Percentiles rank a stretch among this genome's conserved stretches.
Conservation (phyloP, 306 rosid species). For the Rosa persica region DNA sequence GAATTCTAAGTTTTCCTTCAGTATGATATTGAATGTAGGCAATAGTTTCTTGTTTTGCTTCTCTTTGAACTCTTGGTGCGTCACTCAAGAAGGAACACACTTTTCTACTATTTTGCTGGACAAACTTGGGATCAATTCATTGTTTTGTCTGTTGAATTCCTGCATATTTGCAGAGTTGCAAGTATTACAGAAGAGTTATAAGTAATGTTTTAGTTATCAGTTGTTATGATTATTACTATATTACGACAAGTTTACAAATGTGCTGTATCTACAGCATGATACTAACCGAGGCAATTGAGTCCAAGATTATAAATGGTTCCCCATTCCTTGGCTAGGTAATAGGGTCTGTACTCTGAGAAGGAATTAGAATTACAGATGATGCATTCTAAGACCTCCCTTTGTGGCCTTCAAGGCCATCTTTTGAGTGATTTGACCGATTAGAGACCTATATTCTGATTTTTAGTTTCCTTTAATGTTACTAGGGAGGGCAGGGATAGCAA, state of each 20-base stretch:
- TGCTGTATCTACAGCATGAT: neutral
- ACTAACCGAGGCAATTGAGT: neutral
- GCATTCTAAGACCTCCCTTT: neutral
- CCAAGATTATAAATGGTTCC: neutral
- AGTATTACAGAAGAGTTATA: neutral
- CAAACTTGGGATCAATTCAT: neutral
- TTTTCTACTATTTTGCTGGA: neutral
- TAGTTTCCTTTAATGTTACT: neutral
- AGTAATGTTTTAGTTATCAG: neutral
- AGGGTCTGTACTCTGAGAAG: neutral
- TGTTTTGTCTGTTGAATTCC: neutral
- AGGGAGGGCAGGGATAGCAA: neutral
- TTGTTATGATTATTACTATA: neutral
- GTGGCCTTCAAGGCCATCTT: neutral
- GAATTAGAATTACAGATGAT: neutral
- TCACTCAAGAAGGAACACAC: neutral
- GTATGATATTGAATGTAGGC: neutral
- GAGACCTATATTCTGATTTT: neutral
- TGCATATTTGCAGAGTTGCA: neutral
- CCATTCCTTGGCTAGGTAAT: neutral
- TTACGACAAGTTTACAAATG: neutral
- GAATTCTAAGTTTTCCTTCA: neutral
- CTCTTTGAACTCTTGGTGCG: neutral
- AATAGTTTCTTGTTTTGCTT: neutral
- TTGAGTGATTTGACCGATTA: neutral